Evolutionary conservation across 1,284 basidiomycete species (phyloP), one percentile per base, ranked within the genome.

Genomic region (Mycena sp.): DNA sequence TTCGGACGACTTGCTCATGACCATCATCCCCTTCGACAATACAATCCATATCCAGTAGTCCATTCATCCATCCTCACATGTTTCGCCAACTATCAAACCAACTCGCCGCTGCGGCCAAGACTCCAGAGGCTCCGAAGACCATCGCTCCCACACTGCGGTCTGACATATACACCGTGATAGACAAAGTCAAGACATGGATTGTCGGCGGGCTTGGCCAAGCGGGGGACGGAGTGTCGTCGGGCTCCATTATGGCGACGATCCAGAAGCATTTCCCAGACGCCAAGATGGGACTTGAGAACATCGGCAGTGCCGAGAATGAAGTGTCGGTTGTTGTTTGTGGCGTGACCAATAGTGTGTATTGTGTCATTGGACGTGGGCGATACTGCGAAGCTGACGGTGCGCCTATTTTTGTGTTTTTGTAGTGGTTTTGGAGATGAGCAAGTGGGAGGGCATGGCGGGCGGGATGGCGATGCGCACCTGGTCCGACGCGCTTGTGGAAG

Each of bases 401-500:
- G 29, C 37, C 46, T 51, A 50, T 55, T 59, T 64, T 54, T 59
- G 51, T 23, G 25, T 25, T 7, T 14, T 7, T 3, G 12, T 6
- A 64, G 57, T 83, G 81, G 73, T 82, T 25, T 69, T 85, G 61
- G 82, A 84, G 71, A 78, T 83, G 73, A 83, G 82, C 69, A 80
- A 77, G 71, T 84, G 82, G 83, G 83, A 84, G 61, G 78, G 80
- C 6, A 82, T 61, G 60, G 60, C 60, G 12, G 81, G 82, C 10
- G 81, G 77, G 21, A 83, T 85, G 81, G 79, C 84, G 43, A 82
- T 84, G 78, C 77, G 81, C 35, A 84, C 82, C n/a, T 85, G 83
- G 84, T 77, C 79, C 3, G 82, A 85, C 50, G 67, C 73, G 1
- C 73, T 85, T 19, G 72, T 77, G 9, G 78, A 79, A 32, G 79